These are phyloP conservation scores for Calocybe cyanea DNA, from an alignment of 768 basidiomycete species.

Conservation along the genomic window DNA sequence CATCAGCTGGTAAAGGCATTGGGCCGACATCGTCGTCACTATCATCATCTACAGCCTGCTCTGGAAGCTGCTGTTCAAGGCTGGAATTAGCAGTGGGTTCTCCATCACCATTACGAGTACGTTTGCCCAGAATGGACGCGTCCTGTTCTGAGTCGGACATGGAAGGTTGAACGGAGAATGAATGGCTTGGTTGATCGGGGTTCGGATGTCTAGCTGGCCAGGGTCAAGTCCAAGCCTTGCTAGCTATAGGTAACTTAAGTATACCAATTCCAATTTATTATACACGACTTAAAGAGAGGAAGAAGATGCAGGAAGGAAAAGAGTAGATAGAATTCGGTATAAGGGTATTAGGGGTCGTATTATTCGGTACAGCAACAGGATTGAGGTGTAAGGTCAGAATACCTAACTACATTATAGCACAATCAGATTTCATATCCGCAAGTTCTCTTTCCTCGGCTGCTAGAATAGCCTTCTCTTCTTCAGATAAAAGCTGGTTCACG, in stretches of 20 bases:
- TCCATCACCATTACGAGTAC: slow-evolving; percentile 37
- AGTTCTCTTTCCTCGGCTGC: slow-evolving; percentile 48
- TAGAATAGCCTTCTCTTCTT: slow-evolving; percentile 59
- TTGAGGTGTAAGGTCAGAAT: too few species aligned
- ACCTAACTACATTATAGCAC: slow-evolving; percentile 48
- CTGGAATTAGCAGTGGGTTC: slow-evolving; percentile 15
- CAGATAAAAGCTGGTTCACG: slow-evolving; percentile 48
- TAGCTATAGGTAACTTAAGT: too few species aligned
- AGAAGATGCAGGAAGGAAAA: too few species aligned
- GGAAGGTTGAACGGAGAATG: background rate
- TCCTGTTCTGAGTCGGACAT: slow-evolving; percentile 50
- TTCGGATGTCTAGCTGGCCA: too few species aligned
- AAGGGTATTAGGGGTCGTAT: too few species aligned
- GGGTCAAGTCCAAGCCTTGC: too few species aligned
- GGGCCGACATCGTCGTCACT: slow-evolving; percentile 79
- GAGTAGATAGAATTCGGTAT: too few species aligned
- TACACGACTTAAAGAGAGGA: too few species aligned
- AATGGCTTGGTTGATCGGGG: slow-evolving; percentile 11
- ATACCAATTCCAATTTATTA: too few species aligned
- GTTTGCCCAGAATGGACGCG: slow-evolving; percentile 60
- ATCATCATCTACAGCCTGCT: slow-evolving; percentile 47
- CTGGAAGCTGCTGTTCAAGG: slow-evolving; percentile 11
- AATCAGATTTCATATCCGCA: slow-evolving; percentile 45
- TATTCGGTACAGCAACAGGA: too few species aligned
- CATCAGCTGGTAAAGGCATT: slow-evolving; percentile 72